Base-by-base conservation (phyloP, 202 grass and related monocot species). In the Panicum hallii region DNA sequence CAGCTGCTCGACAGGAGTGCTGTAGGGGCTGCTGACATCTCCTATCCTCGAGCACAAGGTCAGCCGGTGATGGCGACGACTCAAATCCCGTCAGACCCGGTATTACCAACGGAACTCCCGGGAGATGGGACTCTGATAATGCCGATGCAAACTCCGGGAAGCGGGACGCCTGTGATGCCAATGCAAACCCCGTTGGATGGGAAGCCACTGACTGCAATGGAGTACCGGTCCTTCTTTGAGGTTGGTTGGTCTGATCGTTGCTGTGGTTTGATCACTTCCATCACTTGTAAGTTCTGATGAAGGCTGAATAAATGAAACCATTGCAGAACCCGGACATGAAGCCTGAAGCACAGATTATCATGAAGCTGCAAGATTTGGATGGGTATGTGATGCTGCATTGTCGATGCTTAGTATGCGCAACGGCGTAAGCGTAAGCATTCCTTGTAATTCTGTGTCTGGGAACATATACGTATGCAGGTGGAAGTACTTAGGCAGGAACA, bases 321-420 rank as follows among this genome's bases (percentile, higher is more conserved):
- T 78, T 88, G 72, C 95, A 95, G 97, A 94, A 92, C 36, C 93
- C 90, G 53, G 89, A 90, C 78, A 92, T 92, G 88, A 99, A 94
- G 88, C 97, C 97, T 11, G 86, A 96, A 58, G 93, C 93, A 48
- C 89, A 98, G 47, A 90, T 96, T 69, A 93, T 95, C 67, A 90
- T 83, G 82, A 84, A 84, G 71, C 82, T 91, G 20, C 91, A 90
- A 78, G 91, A 90, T 83, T 65, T 82, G 57, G 86, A 96, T 67
- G 90, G 90, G 95, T 61, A 61, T 12, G 57, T 61, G 2, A 3
- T n/a, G 10, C 9, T 65, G 14, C 13, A 36, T 14, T 17, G 7
- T 28, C 22, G 26, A 30, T 2, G 12, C 28, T 65, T 63, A 38
- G 12, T 15, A 15, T 63, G 55, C n/a, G 7, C 55, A 10, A 58